Evolutionary conservation across 768 basidiomycete species (phyloP), one percentile per base, ranked within the genome.

Genomic region (Lyophyllum decastes): DNA sequence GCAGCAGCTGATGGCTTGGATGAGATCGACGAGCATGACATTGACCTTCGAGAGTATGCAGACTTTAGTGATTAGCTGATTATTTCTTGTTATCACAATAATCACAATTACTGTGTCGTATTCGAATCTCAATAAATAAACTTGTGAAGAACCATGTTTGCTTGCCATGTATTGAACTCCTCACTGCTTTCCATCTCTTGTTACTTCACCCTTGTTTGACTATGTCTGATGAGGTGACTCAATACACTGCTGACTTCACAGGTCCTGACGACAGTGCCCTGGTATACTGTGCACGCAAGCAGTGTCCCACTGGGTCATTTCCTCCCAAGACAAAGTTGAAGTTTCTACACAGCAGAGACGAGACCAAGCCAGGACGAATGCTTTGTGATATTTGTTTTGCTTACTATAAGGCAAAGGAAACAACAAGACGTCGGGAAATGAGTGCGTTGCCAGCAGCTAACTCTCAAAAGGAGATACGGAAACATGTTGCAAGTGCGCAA

Each of bases 191-290:
- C 56, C n/a, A 8, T 27, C 33, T n/a, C 12, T 22, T 22, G 24
- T 30, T 22, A 50, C 25, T 19, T 43, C 48, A 55, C 30, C 38
- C 14, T 49, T 24, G n/a, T 30, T 38, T n/a, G 17, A 27, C 22
- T 40, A 49, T 45, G 40, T 40, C 45, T 49, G 38, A 49, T 40
- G 51, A 38, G 38, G 17, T 30, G 5, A 33, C 52, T 17, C 45
- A 53, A 33, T 58, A 54, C 49, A 35, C 51, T 17, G 57, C 57
- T 43, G 57, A 58, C 12, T 58, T 58, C 38, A 58, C 57, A 10
- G 21, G 51, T 17, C 40, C 38, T 8, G 14, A 50, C 21, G 17
- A 49, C n/a, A 55, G 21, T 14, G 19, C 38, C 8, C 24, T 44
- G 16, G 33, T 55, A 27, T 16, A 41, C 35, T 26, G 47, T 49